Evolutionary conservation across 106 monocot genomes (phyloP).

Genomic region (Posidonia australis): DNA sequence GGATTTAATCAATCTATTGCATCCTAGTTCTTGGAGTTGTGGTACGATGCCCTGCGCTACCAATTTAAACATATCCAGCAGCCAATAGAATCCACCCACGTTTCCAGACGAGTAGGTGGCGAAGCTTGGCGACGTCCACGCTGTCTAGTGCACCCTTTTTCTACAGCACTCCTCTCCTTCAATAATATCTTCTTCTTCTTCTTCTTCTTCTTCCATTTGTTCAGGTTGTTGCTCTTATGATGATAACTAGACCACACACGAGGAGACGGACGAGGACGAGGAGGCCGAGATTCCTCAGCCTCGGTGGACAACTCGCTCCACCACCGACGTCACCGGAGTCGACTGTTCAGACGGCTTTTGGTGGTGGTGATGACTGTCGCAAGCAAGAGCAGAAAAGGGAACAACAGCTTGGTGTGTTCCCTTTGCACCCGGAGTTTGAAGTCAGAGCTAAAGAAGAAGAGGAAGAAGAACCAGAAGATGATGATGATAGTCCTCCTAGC

Average conservation of each 20-base stretch:
- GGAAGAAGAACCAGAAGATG: background rate
- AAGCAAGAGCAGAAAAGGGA: background rate
- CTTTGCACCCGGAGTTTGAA: conserved; percentile 2
- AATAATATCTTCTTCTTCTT: no score
- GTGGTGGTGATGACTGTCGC: background rate
- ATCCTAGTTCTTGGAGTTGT: no score
- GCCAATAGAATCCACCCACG: no score
- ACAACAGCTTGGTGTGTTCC: conserved; percentile 14
- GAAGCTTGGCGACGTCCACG: no score
- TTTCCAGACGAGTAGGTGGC: no score
- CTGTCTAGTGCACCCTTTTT: no score
- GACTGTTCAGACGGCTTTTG: background rate
- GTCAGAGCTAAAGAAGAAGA: conserved; percentile 15
- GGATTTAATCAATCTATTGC: no score
- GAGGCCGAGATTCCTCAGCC: conserved; percentile 29
- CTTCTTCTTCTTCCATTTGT: no score
- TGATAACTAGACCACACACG: background rate
- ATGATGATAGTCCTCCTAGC: background rate
- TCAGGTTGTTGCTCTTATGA: background rate
- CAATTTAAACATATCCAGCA: no score
- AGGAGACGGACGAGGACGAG: conserved; percentile 8
- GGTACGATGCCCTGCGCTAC: no score
- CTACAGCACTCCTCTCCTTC: no score
- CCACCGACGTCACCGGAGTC: background rate
- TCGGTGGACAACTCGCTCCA: conserved; percentile 10